Base-by-base conservation (phyloP, 1,139 yeast genomes). In the Taphrina populina region DNA sequence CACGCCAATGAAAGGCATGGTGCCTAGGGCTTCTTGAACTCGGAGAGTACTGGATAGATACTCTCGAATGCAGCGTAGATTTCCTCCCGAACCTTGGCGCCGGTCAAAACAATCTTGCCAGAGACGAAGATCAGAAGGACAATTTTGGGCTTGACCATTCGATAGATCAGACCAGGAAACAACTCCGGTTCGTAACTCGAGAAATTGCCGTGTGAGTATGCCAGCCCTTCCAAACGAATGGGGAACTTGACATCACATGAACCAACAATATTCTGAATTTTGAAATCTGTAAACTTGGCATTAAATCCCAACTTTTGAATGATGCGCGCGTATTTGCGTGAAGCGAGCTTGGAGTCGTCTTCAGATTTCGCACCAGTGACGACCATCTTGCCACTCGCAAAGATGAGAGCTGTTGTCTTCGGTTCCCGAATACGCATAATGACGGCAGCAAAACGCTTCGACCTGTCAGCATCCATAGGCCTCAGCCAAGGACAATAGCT, bases 401-500 rank as follows among this genome's bases (percentile, higher is more conserved):
- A 94, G 64, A 92, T 94, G 67, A 92, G 78, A 0, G 98, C 98
- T 1, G 99, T 92, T 0, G 98, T 94, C 70, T 92, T 92, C 21
- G 99, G 99, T 70, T 92, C 98, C 72, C 99, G 81, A 65, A 92
- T 92, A 78, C 99, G 87, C 99, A 92, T 94, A 65, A 92, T 92
- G 55, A 92, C 99, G 58, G 99, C 99, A 13, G 99, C 99, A 75
- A 92, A 92, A 76, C 99, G 95, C 73, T 82, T 41, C 15, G 44
- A 34, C 74, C 20, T 39, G 41, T 52, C 30, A 36, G 40, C 32
- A 34, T 57, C 41, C 55, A 34, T 35, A 33, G n/a, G 29, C 26
- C 29, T 43, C 37, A 29, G 17, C 29, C 30, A 19, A 33, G 26
- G 36, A 41, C 37, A 43, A 39, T 39, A 17, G 47, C 35, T 35